Evolutionary conservation across 1,284 basidiomycete species (phyloP).

Genomic region (Microstroma glucosiphilum): DNA sequence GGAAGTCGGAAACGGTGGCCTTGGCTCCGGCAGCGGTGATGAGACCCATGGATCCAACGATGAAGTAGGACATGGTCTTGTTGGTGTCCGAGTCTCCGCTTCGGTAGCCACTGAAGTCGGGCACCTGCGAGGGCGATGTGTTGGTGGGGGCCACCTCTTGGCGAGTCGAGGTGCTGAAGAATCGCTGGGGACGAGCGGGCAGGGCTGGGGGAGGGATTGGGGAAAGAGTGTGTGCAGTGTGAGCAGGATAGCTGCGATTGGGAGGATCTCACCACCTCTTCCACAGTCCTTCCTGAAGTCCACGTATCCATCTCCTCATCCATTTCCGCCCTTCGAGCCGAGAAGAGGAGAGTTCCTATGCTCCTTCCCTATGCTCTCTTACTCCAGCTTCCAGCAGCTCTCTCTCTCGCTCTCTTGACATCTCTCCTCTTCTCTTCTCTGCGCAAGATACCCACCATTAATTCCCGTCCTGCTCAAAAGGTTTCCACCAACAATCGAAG

Average conservation of each 20-base stretch:
- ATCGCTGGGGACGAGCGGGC: slow-evolving; percentile 19
- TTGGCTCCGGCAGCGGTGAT: slow-evolving; percentile 90
- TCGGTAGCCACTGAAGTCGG: slow-evolving; percentile 81
- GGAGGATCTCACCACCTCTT: background rate
- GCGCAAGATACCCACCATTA: slow-evolving; percentile 61
- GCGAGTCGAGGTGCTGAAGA: slow-evolving; percentile 41
- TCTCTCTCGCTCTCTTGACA: background rate
- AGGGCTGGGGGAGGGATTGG: slow-evolving; percentile 6
- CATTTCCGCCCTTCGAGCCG: background rate
- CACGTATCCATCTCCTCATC: background rate
- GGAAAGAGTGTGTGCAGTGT: background rate
- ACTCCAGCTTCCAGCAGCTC: background rate
- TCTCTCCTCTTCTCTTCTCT: background rate
- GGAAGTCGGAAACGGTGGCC: slow-evolving; percentile 86
- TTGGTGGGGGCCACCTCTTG: slow-evolving; percentile 29
- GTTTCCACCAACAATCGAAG: slow-evolving; percentile 57
- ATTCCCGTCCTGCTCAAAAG: slow-evolving; percentile 64
- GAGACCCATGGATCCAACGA: slow-evolving; percentile 92
- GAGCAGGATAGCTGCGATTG: background rate
- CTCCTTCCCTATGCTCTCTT: no score
- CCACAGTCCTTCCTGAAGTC: background rate
- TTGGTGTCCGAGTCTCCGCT: slow-evolving; percentile 64
- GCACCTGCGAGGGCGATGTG: slow-evolving; percentile 61
- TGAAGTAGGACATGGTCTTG: slow-evolving; percentile 88
- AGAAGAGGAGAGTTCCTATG: background rate